phyloP scores from a whole-genome alignment of 352 stramenopile species.

The Globisporangium mamillatum region DNA sequence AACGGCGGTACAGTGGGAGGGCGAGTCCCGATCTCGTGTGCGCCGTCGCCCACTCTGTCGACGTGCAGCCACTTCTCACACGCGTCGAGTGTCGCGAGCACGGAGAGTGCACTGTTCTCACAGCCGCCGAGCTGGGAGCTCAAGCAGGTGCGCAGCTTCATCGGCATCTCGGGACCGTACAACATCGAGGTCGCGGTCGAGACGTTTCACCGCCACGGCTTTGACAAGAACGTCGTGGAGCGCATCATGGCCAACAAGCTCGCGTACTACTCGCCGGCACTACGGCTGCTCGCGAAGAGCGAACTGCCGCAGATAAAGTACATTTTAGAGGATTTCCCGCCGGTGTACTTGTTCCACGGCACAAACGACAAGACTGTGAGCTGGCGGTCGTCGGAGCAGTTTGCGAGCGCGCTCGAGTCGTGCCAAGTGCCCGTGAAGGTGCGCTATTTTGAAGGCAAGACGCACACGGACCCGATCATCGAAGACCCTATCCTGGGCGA shows the following conservation, averaged over 20 bases:
- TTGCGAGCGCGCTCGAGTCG: constrained; percentile 42
- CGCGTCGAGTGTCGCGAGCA: constrained; percentile 27
- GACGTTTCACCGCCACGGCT: constrained; percentile 82
- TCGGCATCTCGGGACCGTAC: constrained; percentile 86
- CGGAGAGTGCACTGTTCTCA: constrained; percentile 25
- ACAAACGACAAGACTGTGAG: constrained; percentile 61
- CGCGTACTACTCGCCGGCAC: constrained; percentile 51
- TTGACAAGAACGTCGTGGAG: constrained; percentile 71
- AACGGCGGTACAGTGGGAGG: constrained; percentile 12
- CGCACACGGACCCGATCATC: constrained; percentile 92
- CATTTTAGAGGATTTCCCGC: constrained; percentile 46
- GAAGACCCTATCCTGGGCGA: constrained; percentile 77
- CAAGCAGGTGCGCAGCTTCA: constrained; percentile 70
- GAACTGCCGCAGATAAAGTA: constrained; percentile 19
- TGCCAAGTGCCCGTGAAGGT: constrained; percentile 47
- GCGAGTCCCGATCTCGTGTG: constrained; percentile 16
- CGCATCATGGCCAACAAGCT: constrained; percentile 81
- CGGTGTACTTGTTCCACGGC: constrained; percentile 62
- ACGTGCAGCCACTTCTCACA: constrained; percentile 30
- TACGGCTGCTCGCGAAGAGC: constrained; percentile 42
- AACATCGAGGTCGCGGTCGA: constrained; percentile 76
- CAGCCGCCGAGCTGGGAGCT: constrained; percentile 58
- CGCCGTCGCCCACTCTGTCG: constrained; percentile 22
- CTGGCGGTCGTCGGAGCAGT: constrained; percentile 53
- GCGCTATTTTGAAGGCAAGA: constrained; percentile 78